Percentiles rank a stretch among this genome's conserved stretches.
phyloP scores from a whole-genome alignment of 2,329 filamentous ascomycete species.

The Penicillium verrucosum region DNA sequence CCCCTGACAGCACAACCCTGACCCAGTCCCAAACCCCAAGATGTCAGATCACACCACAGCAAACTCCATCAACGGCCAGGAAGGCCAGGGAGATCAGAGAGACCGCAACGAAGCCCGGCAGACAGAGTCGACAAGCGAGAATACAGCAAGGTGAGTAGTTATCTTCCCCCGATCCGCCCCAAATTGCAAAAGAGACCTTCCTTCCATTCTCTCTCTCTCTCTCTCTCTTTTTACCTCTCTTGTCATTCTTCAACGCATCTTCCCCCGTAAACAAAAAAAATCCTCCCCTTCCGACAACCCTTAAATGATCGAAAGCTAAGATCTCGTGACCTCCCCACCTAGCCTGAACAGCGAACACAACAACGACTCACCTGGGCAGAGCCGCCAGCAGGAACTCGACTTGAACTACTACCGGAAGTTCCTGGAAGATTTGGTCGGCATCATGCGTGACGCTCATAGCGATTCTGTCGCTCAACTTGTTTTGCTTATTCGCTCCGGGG shows the following conservation, averaged over 20 bases:
- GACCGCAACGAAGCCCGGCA: neutral
- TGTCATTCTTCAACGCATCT: neutral
- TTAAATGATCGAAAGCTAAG: neutral
- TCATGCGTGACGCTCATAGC: conserved; percentile 25
- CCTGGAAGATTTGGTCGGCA: conserved; percentile 23
- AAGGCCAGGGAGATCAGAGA: neutral
- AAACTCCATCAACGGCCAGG: neutral
- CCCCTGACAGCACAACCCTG: neutral
- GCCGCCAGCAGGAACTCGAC: neutral
- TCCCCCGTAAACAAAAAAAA: neutral
- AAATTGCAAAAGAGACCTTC: neutral
- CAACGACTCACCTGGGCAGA: neutral
- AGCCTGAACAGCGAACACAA: neutral
- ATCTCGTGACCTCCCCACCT: neutral
- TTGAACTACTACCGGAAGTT: conserved; percentile 26
- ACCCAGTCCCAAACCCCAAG: neutral
- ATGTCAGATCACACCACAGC: neutral
- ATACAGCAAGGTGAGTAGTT: neutral
- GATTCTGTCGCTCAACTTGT: conserved; percentile 25
- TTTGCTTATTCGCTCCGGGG: conserved; percentile 29
- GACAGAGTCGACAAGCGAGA: neutral
- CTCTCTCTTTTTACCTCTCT: neutral
- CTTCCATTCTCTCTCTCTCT: neutral
- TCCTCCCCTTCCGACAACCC: neutral
- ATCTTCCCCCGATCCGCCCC: neutral